phyloP scores from a whole-genome alignment of 176 grass and related monocot genomes.

The sorghum (Sorghum bicolor) region Sorghum_bicolor_NCBIv3 NC_012877.2:6793501-6794000 shows the following conservation, averaged over 20 bases:
- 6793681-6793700: no score
- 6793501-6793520: not conserved
- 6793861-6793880: not conserved
- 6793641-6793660: no score
- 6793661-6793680: no score
- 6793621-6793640: no score
- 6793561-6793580: not conserved
- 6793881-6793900: no score
- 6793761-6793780: not conserved
- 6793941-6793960: no score
- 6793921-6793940: no score
- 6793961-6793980: no score
- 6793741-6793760: not conserved
- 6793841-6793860: not conserved
- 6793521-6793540: not conserved
- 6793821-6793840: not conserved
- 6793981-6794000: no score
- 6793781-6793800: not conserved
- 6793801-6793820: not conserved
- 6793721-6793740: not conserved
- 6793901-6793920: no score
- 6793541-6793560: not conserved
- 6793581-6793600: no score
- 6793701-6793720: not conserved
- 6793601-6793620: no score